Percentiles rank a stretch among this genome's conserved stretches.
These are phyloP conservation scores for Hypoxylon crocopeplum DNA, from an alignment of 495 filamentous ascomycete species.

Conservation along the genomic window DNA sequence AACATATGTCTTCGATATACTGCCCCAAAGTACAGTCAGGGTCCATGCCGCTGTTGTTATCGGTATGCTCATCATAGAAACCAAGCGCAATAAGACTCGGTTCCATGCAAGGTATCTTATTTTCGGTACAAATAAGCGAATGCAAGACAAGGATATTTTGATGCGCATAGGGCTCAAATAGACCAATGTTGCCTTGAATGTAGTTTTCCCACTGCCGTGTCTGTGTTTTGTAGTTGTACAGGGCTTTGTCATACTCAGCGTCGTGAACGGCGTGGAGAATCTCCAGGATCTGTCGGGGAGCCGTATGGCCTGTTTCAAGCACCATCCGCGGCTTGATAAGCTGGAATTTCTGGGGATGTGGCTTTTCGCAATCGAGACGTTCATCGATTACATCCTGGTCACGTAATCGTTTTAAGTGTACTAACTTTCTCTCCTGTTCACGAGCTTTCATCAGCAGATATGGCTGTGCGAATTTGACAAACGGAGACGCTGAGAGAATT, in stretches of 20 bases:
- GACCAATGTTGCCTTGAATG: conserved; percentile 77
- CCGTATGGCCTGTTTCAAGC: conserved; percentile 74
- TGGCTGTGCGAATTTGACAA: conserved; percentile 92
- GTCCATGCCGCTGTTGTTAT: conserved; percentile 65
- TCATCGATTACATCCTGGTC: conserved; percentile 75
- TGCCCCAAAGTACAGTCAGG: conserved; percentile 93
- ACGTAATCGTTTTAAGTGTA: conserved; percentile 78
- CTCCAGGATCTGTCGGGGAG: conserved; percentile 86
- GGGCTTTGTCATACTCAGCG: conserved; percentile 92
- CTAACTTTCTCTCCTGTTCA: conserved; percentile 83
- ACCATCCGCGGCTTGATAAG: conserved; percentile 96
- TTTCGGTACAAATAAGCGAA: conserved; percentile 88
- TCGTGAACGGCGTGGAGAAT: conserved; percentile 93
- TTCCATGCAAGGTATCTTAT: conserved; percentile 89
- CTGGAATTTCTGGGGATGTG: conserved; percentile 73
- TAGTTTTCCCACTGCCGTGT: conserved; percentile 95
- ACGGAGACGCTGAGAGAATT: conserved; percentile 94
- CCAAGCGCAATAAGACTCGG: conserved; percentile 84
- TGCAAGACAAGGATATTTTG: conserved; percentile 96
- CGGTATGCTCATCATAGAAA: conserved; percentile 89
- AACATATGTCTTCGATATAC: conserved; percentile 91
- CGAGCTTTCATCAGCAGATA: conserved; percentile 91
- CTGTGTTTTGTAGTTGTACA: conserved; percentile 93
- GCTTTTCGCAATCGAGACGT: conserved; percentile 63
- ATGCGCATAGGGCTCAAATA: conserved; percentile 93